phyloP scores from a whole-genome alignment of 352 stramenopile species.

The Phytophthora nicotianae region DNA sequence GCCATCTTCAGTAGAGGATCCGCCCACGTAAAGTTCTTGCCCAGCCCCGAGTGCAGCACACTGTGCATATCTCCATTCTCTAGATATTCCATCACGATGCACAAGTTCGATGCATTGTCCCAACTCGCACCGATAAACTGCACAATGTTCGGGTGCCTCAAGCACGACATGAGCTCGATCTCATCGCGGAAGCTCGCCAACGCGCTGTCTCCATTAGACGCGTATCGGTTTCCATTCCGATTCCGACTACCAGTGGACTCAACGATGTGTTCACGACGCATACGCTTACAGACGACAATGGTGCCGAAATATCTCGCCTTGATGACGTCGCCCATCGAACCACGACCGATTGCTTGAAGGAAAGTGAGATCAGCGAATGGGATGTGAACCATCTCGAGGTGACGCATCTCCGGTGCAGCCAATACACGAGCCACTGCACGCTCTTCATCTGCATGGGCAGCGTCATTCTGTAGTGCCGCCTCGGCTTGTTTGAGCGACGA shows the following conservation, averaged over 20 bases:
- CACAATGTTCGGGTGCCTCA: constrained; percentile 89
- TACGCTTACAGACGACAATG: constrained; percentile 87
- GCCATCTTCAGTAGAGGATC: constrained; percentile 90
- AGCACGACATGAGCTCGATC: constrained; percentile 85
- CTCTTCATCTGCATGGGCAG: constrained; percentile 74
- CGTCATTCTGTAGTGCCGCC: constrained; percentile 80
- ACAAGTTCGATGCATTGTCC: constrained; percentile 90
- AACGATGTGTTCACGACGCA: constrained; percentile 85
- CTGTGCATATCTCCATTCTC: constrained; percentile 90
- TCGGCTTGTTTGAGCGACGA: constrained; percentile 82
- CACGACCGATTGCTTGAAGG: constrained; percentile 76
- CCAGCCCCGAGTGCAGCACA: constrained; percentile 82
- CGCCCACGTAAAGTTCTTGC: constrained; percentile 82
- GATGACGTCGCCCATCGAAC: constrained; percentile 89
- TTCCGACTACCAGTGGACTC: constrained; percentile 29
- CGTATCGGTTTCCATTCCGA: constrained; percentile 22
- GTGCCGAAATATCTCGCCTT: constrained; percentile 90
- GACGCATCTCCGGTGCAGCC: constrained; percentile 71
- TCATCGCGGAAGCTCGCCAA: constrained; percentile 86
- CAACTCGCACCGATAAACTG: constrained; percentile 90
- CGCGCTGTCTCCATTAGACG: constrained; percentile 36
- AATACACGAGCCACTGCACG: constrained; percentile 71
- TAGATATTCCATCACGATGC: constrained; percentile 91
- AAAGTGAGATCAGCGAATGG: constrained; percentile 85
- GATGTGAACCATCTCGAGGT: constrained; percentile 84